phyloP scores from a whole-genome alignment of 176 grass and related monocot genomes.

The Alloteropsis semialata region DNA sequence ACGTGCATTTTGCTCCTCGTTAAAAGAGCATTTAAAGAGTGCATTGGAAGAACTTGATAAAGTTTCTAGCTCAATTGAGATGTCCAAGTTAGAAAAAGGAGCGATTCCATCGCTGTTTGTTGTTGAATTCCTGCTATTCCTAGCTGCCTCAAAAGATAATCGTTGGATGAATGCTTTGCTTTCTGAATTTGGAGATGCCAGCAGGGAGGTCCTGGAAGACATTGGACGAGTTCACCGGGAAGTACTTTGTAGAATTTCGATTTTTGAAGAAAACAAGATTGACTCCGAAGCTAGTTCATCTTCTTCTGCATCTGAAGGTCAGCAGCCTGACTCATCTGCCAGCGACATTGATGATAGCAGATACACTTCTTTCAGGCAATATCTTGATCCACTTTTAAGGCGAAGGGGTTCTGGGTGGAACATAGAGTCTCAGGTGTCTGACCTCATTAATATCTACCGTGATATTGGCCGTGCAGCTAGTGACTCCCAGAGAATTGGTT shows the following conservation, averaged over 20 bases:
- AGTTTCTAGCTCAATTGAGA: conserved; percentile 49
- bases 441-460: conserved; percentile 91
- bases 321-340: conserved; percentile 41
- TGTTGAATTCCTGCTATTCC: conserved; percentile 93
- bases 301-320: conserved; percentile 45
- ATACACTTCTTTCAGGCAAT: conserved; percentile 88
- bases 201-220: conserved; percentile 86
- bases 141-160: conserved; percentile 92
- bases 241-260: conserved; percentile 75
- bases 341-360: conserved; percentile 65
- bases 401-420: conserved; percentile 75
- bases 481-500: conserved; percentile 56
- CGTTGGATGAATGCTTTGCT: conserved; percentile 95
- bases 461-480: conserved; percentile 76
- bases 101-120: conserved; percentile 73
- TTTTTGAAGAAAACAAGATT: conserved; percentile 71
- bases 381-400: conserved; percentile 96
- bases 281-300: conserved; percentile 45
- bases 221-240: conserved; percentile 81
- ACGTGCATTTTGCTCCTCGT: conserved; percentile 80
- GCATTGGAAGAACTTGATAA: conserved; percentile 65
- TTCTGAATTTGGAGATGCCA: conserved; percentile 82
- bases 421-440: conserved; percentile 91
- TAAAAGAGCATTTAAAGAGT: conserved; percentile 82
- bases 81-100: conserved; percentile 41